A percentile compares a stretch with the other conserved stretches of the same genome.
phyloP scores from a whole-genome alignment of 495 filamentous ascomycete genomes.

The Aspergillus carlsbadensis region DNA sequence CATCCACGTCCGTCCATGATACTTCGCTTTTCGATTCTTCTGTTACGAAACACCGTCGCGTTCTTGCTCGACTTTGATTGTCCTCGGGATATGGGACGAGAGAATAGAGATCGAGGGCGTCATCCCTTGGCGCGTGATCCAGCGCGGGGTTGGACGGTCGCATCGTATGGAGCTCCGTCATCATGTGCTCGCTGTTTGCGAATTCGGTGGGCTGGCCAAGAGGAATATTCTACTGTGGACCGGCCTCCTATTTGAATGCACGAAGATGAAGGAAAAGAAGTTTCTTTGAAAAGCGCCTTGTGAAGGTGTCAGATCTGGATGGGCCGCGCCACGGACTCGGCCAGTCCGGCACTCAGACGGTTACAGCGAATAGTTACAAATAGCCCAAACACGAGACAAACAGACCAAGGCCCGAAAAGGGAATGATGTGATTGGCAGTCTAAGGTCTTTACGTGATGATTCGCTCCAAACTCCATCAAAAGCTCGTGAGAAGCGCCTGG shows the following conservation, averaged over 20 bases:
- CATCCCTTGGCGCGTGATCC: neutral
- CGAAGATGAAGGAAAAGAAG: too few relatives aligned
- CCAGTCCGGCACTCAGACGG: too few relatives aligned
- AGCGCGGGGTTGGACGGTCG: neutral
- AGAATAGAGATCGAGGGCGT: conserved; percentile 12
- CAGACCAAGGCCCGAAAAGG: too few relatives aligned
- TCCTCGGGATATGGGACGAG: conserved; percentile 15
- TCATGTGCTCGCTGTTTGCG: neutral
- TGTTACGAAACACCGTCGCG: conserved; percentile 9
- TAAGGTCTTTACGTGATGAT: neutral
- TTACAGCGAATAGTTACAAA: too few relatives aligned
- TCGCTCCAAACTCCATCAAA: neutral
- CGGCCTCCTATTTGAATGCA: too few relatives aligned
- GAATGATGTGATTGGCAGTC: too few relatives aligned
- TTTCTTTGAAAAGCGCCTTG: too few relatives aligned
- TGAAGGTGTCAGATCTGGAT: too few relatives aligned
- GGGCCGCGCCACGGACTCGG: too few relatives aligned
- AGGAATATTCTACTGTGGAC: too few relatives aligned
- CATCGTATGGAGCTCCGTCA: conserved; percentile 8
- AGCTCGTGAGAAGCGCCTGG: neutral
- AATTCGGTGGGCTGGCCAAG: too few relatives aligned
- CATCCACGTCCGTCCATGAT: conserved; percentile 14
- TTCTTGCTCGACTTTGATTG: conserved; percentile 1
- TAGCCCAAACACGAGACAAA: too few relatives aligned
- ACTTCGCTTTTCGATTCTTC: conserved; percentile 11